Conservation (phyloP, 805 yeast species). For the Candida quercuum region DNA sequence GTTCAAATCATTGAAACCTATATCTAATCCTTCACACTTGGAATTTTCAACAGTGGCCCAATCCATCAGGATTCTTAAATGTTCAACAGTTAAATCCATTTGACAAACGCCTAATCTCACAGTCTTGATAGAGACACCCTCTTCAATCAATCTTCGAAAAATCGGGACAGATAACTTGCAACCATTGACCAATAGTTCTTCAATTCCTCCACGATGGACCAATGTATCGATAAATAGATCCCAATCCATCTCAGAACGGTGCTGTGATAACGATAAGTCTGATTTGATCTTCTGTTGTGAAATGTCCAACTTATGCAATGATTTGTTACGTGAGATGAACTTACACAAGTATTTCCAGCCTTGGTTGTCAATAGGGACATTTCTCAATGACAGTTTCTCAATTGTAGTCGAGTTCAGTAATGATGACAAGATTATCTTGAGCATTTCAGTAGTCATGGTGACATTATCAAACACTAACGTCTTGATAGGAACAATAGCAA, state of each 20-base stretch:
- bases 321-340: constrained; percentile 60
- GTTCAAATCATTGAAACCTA: constrained; percentile 73
- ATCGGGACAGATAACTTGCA: constrained; percentile 53
- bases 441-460: constrained; percentile 66
- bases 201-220: constrained; percentile 65
- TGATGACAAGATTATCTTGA: constrained; percentile 66
- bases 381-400: constrained; percentile 70
- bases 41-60: constrained; percentile 47
- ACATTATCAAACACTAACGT: constrained; percentile 79
- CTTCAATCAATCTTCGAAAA: constrained; percentile 49
- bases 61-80: constrained; percentile 46
- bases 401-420: constrained; percentile 59
- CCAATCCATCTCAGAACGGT: constrained; percentile 84
- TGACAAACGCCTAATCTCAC: constrained; percentile 72
- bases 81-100: constrained; percentile 57
- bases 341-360: constrained; percentile 82
- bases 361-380: constrained; percentile 62
- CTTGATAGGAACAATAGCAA: constrained; percentile 78
- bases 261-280: constrained; percentile 26
- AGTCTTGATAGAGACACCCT: constrained; percentile 51
- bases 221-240: constrained; percentile 64
- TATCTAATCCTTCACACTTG: constrained; percentile 62
- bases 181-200: constrained; percentile 78
- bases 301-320: constrained; percentile 55
- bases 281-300: constrained; percentile 51